Conservation (phyloP, 2,329 filamentous ascomycete genomes). For the Arthrocladium fulminans region DNA sequence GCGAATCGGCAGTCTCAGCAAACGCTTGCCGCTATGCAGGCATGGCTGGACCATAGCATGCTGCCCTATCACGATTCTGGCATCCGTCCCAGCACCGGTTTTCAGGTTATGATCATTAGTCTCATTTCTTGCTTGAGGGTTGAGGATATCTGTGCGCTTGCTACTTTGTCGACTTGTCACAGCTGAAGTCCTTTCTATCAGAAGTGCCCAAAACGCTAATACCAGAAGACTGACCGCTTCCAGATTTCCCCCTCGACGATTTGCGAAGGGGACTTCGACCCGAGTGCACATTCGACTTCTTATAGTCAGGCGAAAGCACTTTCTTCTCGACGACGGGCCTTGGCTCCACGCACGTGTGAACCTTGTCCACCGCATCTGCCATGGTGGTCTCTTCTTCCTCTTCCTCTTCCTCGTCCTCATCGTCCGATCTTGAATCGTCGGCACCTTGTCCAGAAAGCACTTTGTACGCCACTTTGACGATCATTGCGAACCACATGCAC, state of each 20-base stretch:
- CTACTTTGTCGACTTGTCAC: conserved; percentile 23
- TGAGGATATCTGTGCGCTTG: neutral
- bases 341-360: conserved; percentile 8
- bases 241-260: conserved; percentile 15
- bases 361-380: neutral
- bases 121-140: neutral
- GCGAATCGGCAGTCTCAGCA: neutral
- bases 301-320: conserved; percentile 16
- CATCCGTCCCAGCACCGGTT: no score
- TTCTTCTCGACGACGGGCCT: conserved; percentile 18
- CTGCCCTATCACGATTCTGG: no score
- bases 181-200: conserved; percentile 27
- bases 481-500: conserved; percentile 83
- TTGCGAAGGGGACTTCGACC: conserved; percentile 12
- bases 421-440: conserved; percentile 81
- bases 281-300: conserved; percentile 12
- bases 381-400: conserved; percentile 25
- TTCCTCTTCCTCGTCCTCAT: conserved; percentile 62
- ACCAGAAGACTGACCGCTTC: conserved; percentile 18
- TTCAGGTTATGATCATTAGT: no score
- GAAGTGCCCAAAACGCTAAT: conserved; percentile 21
- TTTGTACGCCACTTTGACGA: conserved; percentile 69
- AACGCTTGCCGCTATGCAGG: no score
- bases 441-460: conserved; percentile 69
- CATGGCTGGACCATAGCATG: no score